Evolutionary conservation across 139 green algal genomes (phyloP).

Genomic region (Nannochloris sp.): DNA sequence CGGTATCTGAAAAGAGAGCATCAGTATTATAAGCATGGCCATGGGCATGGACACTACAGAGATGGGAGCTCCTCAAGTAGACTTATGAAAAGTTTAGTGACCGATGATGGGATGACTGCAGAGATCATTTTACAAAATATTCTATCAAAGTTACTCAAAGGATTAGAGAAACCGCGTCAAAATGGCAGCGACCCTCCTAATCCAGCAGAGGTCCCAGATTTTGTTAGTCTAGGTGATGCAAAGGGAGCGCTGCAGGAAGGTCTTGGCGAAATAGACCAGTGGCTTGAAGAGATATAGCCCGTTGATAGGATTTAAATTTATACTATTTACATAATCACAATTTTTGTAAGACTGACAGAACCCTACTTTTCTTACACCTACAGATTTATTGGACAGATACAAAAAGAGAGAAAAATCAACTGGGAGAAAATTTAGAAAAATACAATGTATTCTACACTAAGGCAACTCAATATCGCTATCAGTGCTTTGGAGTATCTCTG

Average conservation of each 20-base stretch:
- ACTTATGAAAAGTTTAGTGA: background rate
- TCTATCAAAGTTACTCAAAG: background rate
- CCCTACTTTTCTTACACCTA: no score
- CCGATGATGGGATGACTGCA: background rate
- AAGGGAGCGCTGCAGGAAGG: slow-evolving; percentile 6
- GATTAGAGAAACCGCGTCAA: background rate
- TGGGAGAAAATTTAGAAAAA: background rate
- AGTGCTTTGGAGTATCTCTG: background rate
- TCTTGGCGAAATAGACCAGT: background rate
- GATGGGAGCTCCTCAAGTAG: no score
- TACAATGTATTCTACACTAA: background rate
- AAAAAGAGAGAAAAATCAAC: no score
- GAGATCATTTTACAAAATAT: background rate
- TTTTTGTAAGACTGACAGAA: no score
- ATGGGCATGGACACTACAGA: background rate
- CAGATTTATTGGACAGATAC: no score
- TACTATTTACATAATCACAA: no score
- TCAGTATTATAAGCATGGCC: background rate
- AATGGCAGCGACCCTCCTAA: background rate
- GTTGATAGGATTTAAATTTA: no score
- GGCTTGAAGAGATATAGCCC: no score
- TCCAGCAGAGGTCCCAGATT: slow-evolving; percentile 5
- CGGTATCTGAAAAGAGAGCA: background rate
- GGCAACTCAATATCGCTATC: background rate
- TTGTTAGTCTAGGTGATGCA: slow-evolving; percentile 16